These are phyloP conservation scores for Pharus latifolius DNA, from an alignment of 176 grass and related monocot species.

Conservation along the genomic window DNA sequence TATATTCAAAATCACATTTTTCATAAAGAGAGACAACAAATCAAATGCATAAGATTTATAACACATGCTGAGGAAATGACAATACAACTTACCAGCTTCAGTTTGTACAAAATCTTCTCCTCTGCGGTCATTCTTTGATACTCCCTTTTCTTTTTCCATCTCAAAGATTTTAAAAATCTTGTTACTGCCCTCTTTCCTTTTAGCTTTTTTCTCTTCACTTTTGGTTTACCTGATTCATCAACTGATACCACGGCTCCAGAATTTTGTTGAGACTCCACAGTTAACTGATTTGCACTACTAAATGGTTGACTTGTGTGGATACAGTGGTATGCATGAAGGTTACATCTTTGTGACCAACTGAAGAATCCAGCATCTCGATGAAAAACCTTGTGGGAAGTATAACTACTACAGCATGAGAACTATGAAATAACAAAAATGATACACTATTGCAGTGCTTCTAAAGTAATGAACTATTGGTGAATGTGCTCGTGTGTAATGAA, in stretches of 20 bases:
- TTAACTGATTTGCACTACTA: constrained; percentile 17
- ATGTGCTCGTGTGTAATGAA: neutral
- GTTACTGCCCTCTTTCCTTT: constrained; percentile 84
- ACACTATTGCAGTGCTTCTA: neutral
- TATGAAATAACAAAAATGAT: neutral
- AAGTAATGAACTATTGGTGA: neutral
- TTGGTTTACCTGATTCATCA: constrained; percentile 26
- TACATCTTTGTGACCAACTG: neutral
- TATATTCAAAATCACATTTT: neutral
- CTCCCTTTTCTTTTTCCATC: constrained; percentile 93
- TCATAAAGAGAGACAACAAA: neutral
- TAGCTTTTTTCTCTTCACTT: constrained; percentile 78
- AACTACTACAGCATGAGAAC: constrained; percentile 35
- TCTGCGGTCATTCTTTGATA: constrained; percentile 86
- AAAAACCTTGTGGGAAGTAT: constrained; percentile 48
- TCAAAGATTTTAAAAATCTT: constrained; percentile 83
- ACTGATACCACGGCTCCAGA: neutral
- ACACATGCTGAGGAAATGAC: neutral
- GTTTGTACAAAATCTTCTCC: constrained; percentile 91
- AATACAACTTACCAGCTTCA: constrained; percentile 53
- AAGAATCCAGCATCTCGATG: neutral
- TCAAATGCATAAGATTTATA: neutral
- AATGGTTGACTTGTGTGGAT: constrained; percentile 39
- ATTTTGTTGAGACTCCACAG: constrained; percentile 13
- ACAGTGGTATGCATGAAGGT: constrained; percentile 19